Evolutionary conservation across 257 asterid species (phyloP).

Genomic region (Nicotiana otophora): DNA sequence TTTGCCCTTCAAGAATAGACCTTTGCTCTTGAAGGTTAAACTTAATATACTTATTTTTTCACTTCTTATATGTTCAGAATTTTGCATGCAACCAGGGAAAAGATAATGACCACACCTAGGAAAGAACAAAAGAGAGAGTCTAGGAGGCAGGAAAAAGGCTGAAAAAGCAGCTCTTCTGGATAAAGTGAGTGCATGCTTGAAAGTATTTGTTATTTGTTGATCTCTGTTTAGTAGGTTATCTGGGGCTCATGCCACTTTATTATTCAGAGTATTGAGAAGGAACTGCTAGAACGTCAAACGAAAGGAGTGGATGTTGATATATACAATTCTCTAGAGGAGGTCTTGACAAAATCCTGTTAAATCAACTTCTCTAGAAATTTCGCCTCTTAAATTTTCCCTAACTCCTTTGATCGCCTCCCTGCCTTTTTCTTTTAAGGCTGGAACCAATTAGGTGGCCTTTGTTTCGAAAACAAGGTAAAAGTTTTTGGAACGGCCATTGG

Average conservation of each 20-base stretch:
- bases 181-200: slow-evolving; percentile 35
- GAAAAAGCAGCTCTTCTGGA: slow-evolving; percentile 75
- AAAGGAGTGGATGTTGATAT: slow-evolving; percentile 22
- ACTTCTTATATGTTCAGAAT: background rate
- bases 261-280: slow-evolving; percentile 77
- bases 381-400: background rate
- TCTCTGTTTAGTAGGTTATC: background rate
- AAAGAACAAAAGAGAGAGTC: slow-evolving; percentile 68
- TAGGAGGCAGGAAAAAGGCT: slow-evolving; percentile 84
- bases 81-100: slow-evolving; percentile 52
- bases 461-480: no score
- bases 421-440: no score
- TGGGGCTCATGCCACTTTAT: background rate
- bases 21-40: background rate
- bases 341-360: background rate
- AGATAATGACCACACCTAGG: slow-evolving; percentile 80
- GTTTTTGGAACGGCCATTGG: no score
- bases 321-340: slow-evolving; percentile 36
- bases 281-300: slow-evolving; percentile 72
- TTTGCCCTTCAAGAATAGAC: background rate
- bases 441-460: no score
- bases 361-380: background rate
- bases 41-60: background rate
- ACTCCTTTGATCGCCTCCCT: no score
- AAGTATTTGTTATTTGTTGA: background rate